Evolutionary conservation across 2,329 filamentous ascomycete species (phyloP), one percentile per base, ranked within the genome.

Genomic region (Calonectria hawksworthii): DNA sequence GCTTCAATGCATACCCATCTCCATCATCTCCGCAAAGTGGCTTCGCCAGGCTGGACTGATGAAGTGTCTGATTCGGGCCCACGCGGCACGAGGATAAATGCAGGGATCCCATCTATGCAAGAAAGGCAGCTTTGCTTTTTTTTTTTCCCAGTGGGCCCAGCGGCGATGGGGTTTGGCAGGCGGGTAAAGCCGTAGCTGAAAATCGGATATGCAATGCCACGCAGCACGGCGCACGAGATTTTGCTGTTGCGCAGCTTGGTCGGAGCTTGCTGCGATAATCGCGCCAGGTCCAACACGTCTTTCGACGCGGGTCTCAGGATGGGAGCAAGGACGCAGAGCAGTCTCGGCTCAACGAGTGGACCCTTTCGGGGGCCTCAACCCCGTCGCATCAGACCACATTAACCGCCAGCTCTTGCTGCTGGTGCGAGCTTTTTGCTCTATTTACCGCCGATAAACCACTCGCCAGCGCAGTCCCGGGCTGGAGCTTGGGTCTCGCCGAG

Each of bases 151-250:
- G 56, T 63, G 56, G 56, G 56, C 56, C 34, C 16, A n/a, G 10
- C 36, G n/a, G n/a, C 23, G 56, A 41, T 41, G 21, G n/a, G 36
- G 34, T 63, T 63, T 41, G 56, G 56, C 36, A 13, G 54, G 56
- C 56, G 56, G 56, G 56, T 63, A 63, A 63, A 63, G 56, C 56
- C 56, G 56, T 41, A 63, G 56, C 56, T 63, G 56, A 63, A 34
- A 41, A 63, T 63, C 56, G 36, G 56, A 41, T 30, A 63, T 63
- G 56, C 56, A 63, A 18, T 41, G 56, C 56, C 56, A 63, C 56
- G 56, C 56, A 63, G 38, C 36, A 28, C 56, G 41, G 38, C 36
- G 21, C 34, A 38, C 23, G 56, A 63, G 23, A 41, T 63, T 41
- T 56, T 63, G 23, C 23, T 56, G 28, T 32, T 18, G 26, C 26